Evolutionary conservation across 2,329 filamentous ascomycete species (phyloP), one percentile per base, ranked within the genome.

Genomic region (Hypomyces rosellus): DNA sequence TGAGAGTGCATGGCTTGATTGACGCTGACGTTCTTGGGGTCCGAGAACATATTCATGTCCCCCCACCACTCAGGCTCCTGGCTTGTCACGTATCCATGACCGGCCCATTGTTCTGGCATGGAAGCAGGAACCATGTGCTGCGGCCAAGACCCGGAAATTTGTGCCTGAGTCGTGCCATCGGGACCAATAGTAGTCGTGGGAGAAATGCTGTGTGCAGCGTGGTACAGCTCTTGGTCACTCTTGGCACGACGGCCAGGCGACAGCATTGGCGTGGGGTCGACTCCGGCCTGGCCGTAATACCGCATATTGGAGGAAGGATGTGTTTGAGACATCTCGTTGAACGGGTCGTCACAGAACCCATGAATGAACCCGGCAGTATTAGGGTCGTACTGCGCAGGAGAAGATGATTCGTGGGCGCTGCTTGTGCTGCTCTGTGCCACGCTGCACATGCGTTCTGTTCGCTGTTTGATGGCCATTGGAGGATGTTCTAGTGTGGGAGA

Each of bases 1-100:
- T 72, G 69, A 13, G 61, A 62, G 50, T 73, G 69, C 60, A 73
- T 67, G 47, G 65, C 61, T 12, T 74, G 56, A 55, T 73, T 71
- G 44, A 70, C 59, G 30, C 63, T 64, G 15, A 66, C 64, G 46
- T 69, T 68, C 46, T 64, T 65, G 54, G 67, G 66, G 30, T 67
- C 61, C 39, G 63, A 45, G 43, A 45, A 45, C 38, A 52, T 46
- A 34, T 40, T 46, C 16, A 52, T 38, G 30, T 49, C 51, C 59
- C 16, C 58, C 59, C 18, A 65, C 61, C 20, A 61, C 55, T 43
- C 61, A 57, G 54, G 49, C 50, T 61, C 63, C 44, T 65, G 64
- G 44, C 53, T 59, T 13, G 64, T 34, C 50, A 63, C 61, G 9
- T 58, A 60, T 41, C 59, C 65, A n/a, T 57, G 48, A 52, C 61